Conservation (phyloP, 1,284 basidiomycete species). For the Vanrija sp. region DNA sequence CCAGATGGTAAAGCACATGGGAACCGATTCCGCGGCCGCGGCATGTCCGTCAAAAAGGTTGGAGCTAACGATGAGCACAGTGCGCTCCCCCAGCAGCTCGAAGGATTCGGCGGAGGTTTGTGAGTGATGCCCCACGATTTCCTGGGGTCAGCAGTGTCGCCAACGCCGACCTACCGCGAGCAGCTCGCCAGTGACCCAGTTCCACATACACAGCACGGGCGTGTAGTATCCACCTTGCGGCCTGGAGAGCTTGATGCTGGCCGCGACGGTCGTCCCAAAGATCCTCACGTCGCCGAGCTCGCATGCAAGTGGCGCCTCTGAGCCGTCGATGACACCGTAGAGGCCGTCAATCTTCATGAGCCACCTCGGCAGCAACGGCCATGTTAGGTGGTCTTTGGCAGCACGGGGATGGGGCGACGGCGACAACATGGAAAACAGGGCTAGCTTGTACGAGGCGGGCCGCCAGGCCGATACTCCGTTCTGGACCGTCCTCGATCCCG, state of each 20-base stretch:
- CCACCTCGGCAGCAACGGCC: neutral
- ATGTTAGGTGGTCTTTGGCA: neutral
- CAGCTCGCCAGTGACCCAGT: neutral
- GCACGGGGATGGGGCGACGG: neutral
- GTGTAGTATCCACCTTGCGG: neutral
- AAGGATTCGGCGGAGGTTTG: neutral
- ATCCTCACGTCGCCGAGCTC: neutral
- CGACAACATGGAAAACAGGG: neutral
- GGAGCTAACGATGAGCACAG: neutral
- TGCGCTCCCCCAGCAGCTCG: neutral
- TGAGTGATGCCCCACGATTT: neutral
- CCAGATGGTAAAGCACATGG: neutral
- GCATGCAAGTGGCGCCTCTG: no score
- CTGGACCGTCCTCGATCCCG: no score
- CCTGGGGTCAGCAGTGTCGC: neutral
- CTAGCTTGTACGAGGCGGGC: neutral
- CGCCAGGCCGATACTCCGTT: no score
- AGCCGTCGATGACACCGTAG: neutral
- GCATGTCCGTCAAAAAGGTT: neutral
- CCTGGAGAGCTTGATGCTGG: neutral
- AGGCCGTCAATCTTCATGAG: no score
- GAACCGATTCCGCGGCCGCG: neutral
- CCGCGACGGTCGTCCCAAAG: neutral
- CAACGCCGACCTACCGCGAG: neutral
- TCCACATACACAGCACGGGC: neutral